Conservation (phyloP, 1,284 basidiomycete species). For the Fistulinella staudtii region DNA sequence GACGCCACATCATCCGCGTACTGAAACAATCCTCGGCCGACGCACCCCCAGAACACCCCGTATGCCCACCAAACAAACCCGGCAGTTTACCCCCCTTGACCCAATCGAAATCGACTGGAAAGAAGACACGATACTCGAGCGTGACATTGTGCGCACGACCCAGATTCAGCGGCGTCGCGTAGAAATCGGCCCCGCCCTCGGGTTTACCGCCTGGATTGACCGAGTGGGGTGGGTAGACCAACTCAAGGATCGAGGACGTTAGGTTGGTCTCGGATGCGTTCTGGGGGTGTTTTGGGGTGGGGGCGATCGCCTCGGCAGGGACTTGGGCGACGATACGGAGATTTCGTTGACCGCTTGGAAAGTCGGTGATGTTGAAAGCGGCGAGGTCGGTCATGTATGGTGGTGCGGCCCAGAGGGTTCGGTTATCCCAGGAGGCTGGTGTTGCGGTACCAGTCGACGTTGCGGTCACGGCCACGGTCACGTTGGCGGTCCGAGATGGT, state of each 20-base stretch:
- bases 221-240: conserved; percentile 62
- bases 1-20: conserved; percentile 73
- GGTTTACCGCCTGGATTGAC: conserved; percentile 58
- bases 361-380: conserved; percentile 56
- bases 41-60: conserved; percentile 64
- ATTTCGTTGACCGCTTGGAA: conserved; percentile 55
- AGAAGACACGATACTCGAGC: conserved; percentile 62
- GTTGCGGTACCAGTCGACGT: conserved; percentile 16
- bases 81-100: conserved; percentile 70
- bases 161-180: conserved; percentile 55
- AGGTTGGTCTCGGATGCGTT: conserved; percentile 28
- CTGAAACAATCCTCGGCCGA: conserved; percentile 64
- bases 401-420: conserved; percentile 49
- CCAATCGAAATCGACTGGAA: conserved; percentile 62
- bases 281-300: conserved; percentile 10
- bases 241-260: conserved; percentile 43
- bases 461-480: conserved; percentile 25
- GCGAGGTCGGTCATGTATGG: conserved; percentile 53
- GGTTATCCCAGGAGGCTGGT: conserved; percentile 14
- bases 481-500: conserved; percentile 11
- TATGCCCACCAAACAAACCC: conserved; percentile 66
- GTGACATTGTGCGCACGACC: conserved; percentile 47
- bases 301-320: conserved; percentile 35
- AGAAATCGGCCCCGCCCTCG: conserved; percentile 67
- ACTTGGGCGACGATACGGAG: conserved; percentile 51